phyloP scores from a whole-genome alignment of 2,329 filamentous ascomycete genomes.

The Nothopassalora personata region DNA sequence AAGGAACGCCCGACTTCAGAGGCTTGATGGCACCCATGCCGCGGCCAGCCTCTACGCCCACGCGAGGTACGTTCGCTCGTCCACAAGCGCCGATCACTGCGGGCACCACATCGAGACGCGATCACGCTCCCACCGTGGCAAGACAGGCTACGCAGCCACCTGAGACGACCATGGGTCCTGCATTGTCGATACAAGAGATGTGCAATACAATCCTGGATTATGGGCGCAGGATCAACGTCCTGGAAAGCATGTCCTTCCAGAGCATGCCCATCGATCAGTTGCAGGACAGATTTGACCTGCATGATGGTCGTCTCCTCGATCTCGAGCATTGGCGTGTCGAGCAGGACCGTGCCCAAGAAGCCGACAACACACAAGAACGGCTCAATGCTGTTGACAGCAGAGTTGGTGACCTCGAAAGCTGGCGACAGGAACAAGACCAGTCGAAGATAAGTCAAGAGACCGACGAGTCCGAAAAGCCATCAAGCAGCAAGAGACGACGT shows the following conservation, averaged over 20 bases:
- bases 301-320: conserved; percentile 64
- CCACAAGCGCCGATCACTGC: background rate
- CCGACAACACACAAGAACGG: conserved; percentile 37
- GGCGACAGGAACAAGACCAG: conserved; percentile 24
- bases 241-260: conserved; percentile 67
- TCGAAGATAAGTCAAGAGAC: conserved; percentile 24
- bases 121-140: background rate
- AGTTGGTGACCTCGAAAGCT: conserved; percentile 61
- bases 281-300: conserved; percentile 60
- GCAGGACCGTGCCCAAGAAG: conserved; percentile 21
- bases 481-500: conserved; percentile 30
- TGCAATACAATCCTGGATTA: conserved; percentile 46
- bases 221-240: conserved; percentile 58
- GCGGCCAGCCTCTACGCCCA: background rate
- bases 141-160: conserved; percentile 6
- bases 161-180: conserved; percentile 11
- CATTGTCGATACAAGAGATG: conserved; percentile 39
- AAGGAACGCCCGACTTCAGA: conserved; percentile 37
- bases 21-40: background rate
- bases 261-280: conserved; percentile 63
- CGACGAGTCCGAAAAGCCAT: conserved; percentile 26
- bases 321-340: conserved; percentile 52
- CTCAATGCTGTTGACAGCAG: conserved; percentile 50
- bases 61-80: background rate
- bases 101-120: conserved; percentile 4